These are phyloP conservation scores for Sarocladium brachiariae DNA, from an alignment of 2,329 filamentous ascomycete genomes.

Conservation along the genomic window DNA sequence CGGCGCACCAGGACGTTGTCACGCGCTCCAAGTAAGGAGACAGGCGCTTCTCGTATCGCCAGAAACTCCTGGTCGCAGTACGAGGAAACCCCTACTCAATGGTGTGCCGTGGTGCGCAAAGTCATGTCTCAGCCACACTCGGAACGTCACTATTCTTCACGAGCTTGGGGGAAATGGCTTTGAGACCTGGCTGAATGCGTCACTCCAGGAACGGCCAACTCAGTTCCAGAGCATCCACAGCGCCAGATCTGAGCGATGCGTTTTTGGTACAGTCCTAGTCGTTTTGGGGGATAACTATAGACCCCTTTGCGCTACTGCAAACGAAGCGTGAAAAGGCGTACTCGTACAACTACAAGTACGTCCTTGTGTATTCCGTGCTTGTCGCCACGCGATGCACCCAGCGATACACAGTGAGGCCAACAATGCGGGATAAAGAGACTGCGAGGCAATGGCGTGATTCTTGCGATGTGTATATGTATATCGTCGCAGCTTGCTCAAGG, in stretches of 20 bases:
- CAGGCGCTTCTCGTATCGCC: background rate
- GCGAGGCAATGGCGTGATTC: too few relatives aligned
- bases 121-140: constrained; percentile 9
- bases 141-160: constrained; percentile 7
- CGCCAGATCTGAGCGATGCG: background rate
- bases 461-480: background rate
- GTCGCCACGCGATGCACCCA: background rate
- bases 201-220: constrained; percentile 4
- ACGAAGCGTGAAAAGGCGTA: background rate
- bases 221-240: background rate
- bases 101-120: constrained; percentile 6
- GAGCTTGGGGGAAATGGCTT: background rate
- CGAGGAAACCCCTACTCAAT: constrained; percentile 7
- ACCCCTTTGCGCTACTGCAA: background rate
- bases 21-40: background rate
- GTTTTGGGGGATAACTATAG: background rate
- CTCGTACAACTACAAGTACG: too few relatives aligned
- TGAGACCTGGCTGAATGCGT: constrained; percentile 7
- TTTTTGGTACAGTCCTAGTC: background rate
- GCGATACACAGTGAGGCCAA: background rate
- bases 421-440: background rate
- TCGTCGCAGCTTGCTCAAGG: background rate
- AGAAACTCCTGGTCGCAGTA: background rate
- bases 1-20: background rate
- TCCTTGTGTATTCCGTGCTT: too few relatives aligned